Evolutionary conservation across 306 rosid species (phyloP).

Genomic region (Biancaea sappan): DNA sequence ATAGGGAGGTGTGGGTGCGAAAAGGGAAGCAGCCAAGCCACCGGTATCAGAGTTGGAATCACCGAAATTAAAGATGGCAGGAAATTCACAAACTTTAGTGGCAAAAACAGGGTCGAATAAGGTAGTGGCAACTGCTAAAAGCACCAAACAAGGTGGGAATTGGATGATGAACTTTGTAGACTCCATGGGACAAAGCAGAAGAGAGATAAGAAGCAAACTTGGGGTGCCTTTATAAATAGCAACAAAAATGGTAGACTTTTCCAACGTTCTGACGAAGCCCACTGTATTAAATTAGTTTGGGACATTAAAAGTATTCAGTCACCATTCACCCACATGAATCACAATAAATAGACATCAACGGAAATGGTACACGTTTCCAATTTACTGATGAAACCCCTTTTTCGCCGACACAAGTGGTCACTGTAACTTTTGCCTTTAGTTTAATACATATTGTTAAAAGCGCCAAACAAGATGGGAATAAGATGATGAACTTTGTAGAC

Average conservation of each 20-base stretch:
- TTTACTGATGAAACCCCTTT: no score
- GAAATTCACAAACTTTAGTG: background rate
- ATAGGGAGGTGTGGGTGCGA: background rate
- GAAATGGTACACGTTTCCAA: background rate
- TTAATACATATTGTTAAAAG: no score
- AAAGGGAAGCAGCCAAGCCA: background rate
- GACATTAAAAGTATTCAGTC: no score
- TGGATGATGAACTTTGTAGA: background rate
- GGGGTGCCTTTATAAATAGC: background rate
- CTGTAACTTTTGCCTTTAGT: no score
- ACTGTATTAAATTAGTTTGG: no score
- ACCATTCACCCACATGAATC: no score
- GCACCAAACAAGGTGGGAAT: background rate
- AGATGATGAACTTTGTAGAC: background rate
- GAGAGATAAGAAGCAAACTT: background rate
- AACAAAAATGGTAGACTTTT: background rate
- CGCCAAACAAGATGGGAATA: background rate
- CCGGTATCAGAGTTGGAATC: slow-evolving; percentile 14
- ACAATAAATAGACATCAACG: background rate
- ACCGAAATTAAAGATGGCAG: slow-evolving; percentile 2
- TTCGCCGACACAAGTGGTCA: no score
- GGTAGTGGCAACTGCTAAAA: background rate
- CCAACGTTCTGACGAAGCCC: background rate
- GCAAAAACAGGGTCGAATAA: background rate
- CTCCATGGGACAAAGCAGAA: background rate